Evolutionary conservation across 2,329 filamentous ascomycete species (phyloP).

Genomic region (Colletotrichum trifolii): DNA sequence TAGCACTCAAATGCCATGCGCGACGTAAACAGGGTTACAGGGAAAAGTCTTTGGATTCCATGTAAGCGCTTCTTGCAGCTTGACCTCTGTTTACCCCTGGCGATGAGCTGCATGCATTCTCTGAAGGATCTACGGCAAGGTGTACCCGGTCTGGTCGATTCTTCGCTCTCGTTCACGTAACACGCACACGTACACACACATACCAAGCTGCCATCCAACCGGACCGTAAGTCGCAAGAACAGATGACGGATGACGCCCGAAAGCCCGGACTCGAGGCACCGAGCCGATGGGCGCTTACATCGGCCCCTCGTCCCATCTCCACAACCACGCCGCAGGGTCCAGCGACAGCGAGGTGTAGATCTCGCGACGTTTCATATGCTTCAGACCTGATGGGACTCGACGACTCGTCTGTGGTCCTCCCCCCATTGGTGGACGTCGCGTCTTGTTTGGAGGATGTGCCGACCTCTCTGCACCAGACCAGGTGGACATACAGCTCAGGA

Average conservation of each 20-base stretch:
- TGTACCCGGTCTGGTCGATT: neutral
- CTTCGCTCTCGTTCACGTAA: neutral
- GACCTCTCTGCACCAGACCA: neutral
- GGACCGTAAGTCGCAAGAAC: neutral
- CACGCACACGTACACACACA: too few relatives aligned
- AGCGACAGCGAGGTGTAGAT: constrained; percentile 6
- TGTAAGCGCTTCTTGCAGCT: neutral
- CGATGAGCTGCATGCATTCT: neutral
- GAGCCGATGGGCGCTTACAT: neutral
- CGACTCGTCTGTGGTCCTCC: neutral
- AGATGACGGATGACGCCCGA: constrained; percentile 9
- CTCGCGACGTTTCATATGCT: constrained; percentile 30
- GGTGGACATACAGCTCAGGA: neutral
- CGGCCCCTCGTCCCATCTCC: constrained; percentile 3
- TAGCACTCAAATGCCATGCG: too few relatives aligned
- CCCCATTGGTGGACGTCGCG: constrained; percentile 1
- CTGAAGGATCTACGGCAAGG: constrained; percentile 17
- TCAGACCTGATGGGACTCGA: constrained; percentile 15
- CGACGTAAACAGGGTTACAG: neutral
- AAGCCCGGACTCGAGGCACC: neutral
- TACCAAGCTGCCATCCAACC: too few relatives aligned
- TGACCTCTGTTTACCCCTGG: neutral
- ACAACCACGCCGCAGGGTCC: neutral
- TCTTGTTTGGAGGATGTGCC: neutral
- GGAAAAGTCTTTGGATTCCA: constrained; percentile 3